Evolutionary conservation across 305 asterid genomes (phyloP), one percentile per base, ranked within the genome.

Genomic region (Solanum hybrid): DNA sequence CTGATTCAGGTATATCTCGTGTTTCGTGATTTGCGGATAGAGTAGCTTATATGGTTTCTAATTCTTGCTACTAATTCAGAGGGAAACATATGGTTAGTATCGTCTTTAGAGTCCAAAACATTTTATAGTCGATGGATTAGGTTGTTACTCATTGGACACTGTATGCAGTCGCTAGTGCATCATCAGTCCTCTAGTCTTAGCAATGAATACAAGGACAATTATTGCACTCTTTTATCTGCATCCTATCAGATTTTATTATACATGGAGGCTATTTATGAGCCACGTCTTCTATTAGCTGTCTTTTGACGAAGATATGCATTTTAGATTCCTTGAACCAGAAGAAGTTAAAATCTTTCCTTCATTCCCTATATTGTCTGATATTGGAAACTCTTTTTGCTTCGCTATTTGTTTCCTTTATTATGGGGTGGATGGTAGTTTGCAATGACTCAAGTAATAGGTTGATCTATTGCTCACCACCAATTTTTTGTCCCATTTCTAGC

Each of bases 1-100:
- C 89, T 93, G 36, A 92, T 93, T 88, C 94, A 93, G 94, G 95
- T 93, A 24, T 85, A 64, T 89, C 35, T 15, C 45, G 32, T 82
- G 69, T n/a, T 76, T 80, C 15, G 2, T 84, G 75, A 27, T 88
- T 79, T 80, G 29, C 5, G 31, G 88, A 51, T 78, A 27, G 51
- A 66, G 72, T 88, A 26, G 26, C 71, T 45, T 36, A 64, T 84
- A 51, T 15, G 40, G 38, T 82, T 81, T 42, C 34, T 40, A 40
- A 15, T 81, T 81, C 38, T 42, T 81, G 87, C 35, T 27, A 42
- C 29, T 42, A 42, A 15, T 42, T 81, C 27, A 15, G 37, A 42
- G 72, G 71, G 66, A 81, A 22, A 42, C 15, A 27, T 81, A 42
- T 42, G 29, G 31, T 84, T 31, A 84, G 40, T 29, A 60, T 64